Evolutionary conservation across 352 stramenopile genomes (phyloP), one percentile per base, ranked within the genome.

Genomic region (Thraustochytrium striatum): DNA sequence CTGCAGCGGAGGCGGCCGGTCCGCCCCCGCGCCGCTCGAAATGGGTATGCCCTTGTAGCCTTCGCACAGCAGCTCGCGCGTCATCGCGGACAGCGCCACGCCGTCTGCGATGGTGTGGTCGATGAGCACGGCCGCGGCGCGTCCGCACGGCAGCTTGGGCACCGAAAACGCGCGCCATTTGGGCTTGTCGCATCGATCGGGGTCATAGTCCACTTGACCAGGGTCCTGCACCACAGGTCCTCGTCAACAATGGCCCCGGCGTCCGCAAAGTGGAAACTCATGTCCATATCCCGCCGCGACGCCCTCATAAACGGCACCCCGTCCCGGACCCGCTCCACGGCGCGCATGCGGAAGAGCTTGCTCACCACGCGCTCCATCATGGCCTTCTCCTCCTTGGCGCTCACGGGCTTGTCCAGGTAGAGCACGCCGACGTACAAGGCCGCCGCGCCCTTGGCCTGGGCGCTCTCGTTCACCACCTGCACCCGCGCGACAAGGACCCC

Each of bases 141-240:
- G 25, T 13, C 55, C 55, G 32, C 25, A 62, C 13, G 55, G 55
- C 9, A 38, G 55, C 55, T 36, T 30, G 55, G 9, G 9, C 25
- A 62, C 55, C 9, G 25, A 9, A 25, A 62, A 9, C 9, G 9
- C 9, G 9, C 55, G 25, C 55, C 55, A 62, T n/a, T 16, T 25
- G 9, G 55, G 55, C 55, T 62, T 62, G 55, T 25, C n/a, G 32
- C 25, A 62, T n/a, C n/a, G n/a, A n/a, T 62, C 55, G 55, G 25
- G 55, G 9, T n/a, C 55, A 16, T 62, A 9, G 55, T 36, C 33
- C 9, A 36, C 55, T 62, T 9, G 9, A 25, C 9, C 33, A 62
- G 55, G 32, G 9, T 25, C n/a, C 13, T n/a, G 9, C 13, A 25
- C 55, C 55, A 62, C 9, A 25, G 25, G 8, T 62, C 9, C 33